Evolutionary conservation across 2,329 filamentous ascomycete genomes (phyloP).

Genomic region (Lachnellula subtilissima): DNA sequence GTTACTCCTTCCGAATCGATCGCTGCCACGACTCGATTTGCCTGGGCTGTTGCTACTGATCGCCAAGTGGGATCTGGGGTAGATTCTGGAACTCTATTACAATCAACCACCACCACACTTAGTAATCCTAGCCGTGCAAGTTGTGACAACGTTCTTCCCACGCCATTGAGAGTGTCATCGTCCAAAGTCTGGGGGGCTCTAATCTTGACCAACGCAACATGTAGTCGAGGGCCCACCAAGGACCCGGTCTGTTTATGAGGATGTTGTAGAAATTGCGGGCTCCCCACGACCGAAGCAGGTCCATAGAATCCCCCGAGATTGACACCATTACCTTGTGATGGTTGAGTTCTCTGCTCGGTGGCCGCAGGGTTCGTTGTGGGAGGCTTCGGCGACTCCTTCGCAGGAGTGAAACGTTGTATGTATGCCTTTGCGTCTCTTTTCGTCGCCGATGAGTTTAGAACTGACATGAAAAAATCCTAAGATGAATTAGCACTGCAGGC

Average conservation of each 20-base stretch:
- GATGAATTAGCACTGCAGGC: conserved; percentile 5
- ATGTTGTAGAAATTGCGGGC: conserved; percentile 55
- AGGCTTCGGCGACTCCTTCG: conserved; percentile 26
- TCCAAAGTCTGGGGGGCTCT: conserved; percentile 67
- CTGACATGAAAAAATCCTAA: conserved; percentile 81
- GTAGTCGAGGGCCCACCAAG: conserved; percentile 40
- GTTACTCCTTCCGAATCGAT: conserved; percentile 65
- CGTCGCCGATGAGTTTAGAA: conserved; percentile 83
- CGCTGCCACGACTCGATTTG: conserved; percentile 67
- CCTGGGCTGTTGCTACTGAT: conserved; percentile 54
- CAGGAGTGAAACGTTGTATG: conserved; percentile 71
- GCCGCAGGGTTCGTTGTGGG: neutral
- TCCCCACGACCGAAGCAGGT: conserved; percentile 53
- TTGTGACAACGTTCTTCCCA: conserved; percentile 80
- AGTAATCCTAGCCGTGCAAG: conserved; percentile 75
- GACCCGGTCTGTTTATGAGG: conserved; percentile 28
- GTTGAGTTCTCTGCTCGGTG: conserved; percentile 4
- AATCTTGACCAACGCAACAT: conserved; percentile 84
- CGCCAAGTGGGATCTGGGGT: conserved; percentile 33
- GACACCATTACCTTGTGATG: conserved; percentile 42
- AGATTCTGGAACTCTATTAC: conserved; percentile 31
- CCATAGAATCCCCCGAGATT: conserved; percentile 59
- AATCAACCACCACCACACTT: conserved; percentile 80
- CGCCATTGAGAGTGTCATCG: conserved; percentile 63
- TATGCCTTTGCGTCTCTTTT: conserved; percentile 92